Evolutionary conservation across 169 alveolate genomes (phyloP), one percentile per base, ranked within the genome.

Genomic region (Prorocentrum cordatum): DNA sequence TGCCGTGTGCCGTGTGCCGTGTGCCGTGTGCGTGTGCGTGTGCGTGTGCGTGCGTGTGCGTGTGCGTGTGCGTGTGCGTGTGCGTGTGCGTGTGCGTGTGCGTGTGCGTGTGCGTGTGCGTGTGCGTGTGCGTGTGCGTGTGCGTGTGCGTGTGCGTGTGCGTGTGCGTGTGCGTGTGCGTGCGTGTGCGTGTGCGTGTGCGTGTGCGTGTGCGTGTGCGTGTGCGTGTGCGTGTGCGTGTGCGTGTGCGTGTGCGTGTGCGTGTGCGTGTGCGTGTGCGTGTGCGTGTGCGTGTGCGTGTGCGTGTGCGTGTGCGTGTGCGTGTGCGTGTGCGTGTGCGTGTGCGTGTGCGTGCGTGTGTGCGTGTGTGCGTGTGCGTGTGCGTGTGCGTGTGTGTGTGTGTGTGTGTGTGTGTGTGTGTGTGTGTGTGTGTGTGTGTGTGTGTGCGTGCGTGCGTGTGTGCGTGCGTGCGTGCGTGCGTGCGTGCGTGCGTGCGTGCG

Each of bases 221-320:
- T 47, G 61, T 47, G 61, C 61, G 61, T 47, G 61, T 47, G 61
- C 24, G 61, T 47, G 61, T 47, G 61, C 61, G 61, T 47, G 61
- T 47, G 61, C 61, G 61, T 47, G 61, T 47, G 61, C 61, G 61
- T 47, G 61, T 47, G 61, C 61, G 61, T 47, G 61, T 47, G 61
- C 61, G 61, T 47, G 61, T 47, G 61, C 61, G 61, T 47, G 61
- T 47, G 61, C 61, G 61, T 47, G 61, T 47, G 61, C 61, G 61
- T 47, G 61, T 47, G 61, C 61, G 61, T 47, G 61, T 47, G 61
- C 61, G 61, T 47, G 61, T 47, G 61, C 61, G 61, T 47, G 61
- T 47, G 61, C 61, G 61, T 47, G 61, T 47, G 61, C 61, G 61
- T 47, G 61, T 47, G 61, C 61, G 61, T 47, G 61, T 47, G 61